Conservation (phyloP, 768 basidiomycete genomes). For the Amanita subjunquillea region DNA sequence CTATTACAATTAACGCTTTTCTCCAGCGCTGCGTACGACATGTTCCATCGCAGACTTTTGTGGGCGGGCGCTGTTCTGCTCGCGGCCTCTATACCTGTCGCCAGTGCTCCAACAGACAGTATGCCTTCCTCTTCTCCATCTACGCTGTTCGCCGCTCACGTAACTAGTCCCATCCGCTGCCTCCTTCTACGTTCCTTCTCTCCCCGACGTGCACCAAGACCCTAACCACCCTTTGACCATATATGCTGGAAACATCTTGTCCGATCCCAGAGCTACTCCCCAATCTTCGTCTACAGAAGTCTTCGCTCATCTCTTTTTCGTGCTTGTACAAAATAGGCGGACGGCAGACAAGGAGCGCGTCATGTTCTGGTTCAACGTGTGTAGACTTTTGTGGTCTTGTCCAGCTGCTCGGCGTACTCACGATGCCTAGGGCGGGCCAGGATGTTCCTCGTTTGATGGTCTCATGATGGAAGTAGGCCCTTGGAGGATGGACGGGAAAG, state of each 20-base stretch:
- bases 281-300: constrained; percentile 45
- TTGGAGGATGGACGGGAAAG: constrained; percentile 67
- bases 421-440: constrained; percentile 75
- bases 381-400: constrained; percentile 13
- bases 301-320: constrained; percentile 78
- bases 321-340: constrained; percentile 80
- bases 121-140: constrained; percentile 9
- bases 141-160: background rate
- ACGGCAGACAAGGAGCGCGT: constrained; percentile 84
- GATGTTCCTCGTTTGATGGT: constrained; percentile 96
- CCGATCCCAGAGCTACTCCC: constrained; percentile 49
- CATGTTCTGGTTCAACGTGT: constrained; percentile 95
- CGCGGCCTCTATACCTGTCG: background rate
- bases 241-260: constrained; percentile 78
- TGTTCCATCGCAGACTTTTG: background rate
- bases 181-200: constrained; percentile 68
- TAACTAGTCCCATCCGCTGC: constrained; percentile 64
- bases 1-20: too few species aligned
- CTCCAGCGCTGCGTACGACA: background rate
- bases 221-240: constrained; percentile 62
- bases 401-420: background rate
- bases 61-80: background rate
- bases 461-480: constrained; percentile 98
- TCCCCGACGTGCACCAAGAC: constrained; percentile 74
- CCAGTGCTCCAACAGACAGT: constrained; percentile 24